phyloP scores from a whole-genome alignment of 495 filamentous ascomycete genomes.

The Articulospora tetracladia region DNA sequence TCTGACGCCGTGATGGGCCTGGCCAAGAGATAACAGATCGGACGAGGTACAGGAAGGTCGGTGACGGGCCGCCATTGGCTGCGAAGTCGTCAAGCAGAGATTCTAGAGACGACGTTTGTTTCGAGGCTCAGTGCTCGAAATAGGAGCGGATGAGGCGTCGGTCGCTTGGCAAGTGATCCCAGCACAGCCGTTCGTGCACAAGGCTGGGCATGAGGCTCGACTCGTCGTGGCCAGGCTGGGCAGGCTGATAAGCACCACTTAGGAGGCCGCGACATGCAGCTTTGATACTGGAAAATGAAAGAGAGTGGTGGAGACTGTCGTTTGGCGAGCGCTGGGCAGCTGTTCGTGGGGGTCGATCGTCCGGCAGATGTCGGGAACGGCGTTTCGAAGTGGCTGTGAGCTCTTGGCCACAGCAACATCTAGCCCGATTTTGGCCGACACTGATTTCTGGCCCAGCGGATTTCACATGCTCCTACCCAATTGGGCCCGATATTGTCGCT shows the following conservation, averaged over 20 bases:
- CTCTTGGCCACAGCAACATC: not conserved
- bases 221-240: not conserved
- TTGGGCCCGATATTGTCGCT: not conserved
- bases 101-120: not conserved
- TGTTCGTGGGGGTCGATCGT: constrained; percentile 5
- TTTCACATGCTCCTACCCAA: not conserved
- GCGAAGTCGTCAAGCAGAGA: not conserved
- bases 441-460: not conserved
- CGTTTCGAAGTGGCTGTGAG: not conserved
- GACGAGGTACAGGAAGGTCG: not conserved
- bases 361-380: not conserved
- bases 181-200: not conserved
- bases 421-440: not conserved
- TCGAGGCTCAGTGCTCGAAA: not conserved
- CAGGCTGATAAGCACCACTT: not conserved
- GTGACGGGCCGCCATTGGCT: not conserved
- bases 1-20: not conserved
- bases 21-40: constrained; percentile 6
- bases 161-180: not conserved
- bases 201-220: not conserved
- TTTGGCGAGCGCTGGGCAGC: constrained; percentile 1
- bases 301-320: not conserved
- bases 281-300: constrained; percentile 8
- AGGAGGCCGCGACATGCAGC: not conserved
- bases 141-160: constrained; percentile 1